Conservation (phyloP, 805 yeast genomes). For the Maudiozyma serrabonitensis region DNA sequence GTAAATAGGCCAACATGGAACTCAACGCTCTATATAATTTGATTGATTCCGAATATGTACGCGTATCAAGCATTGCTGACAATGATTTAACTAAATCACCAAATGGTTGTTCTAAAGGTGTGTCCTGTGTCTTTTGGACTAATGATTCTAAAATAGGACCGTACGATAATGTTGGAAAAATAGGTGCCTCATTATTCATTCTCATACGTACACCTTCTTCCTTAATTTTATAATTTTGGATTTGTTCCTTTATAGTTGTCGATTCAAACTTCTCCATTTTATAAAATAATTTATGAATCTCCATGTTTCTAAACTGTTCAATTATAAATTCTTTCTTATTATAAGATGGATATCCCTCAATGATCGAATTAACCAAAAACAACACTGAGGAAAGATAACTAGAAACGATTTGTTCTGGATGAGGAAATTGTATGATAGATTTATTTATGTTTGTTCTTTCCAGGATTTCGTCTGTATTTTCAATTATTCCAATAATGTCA, state of each 20-base stretch:
- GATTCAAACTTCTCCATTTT: constrained; percentile 44
- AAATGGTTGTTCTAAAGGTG: constrained; percentile 60
- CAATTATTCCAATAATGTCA: constrained; percentile 3
- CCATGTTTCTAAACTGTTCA: constrained; percentile 49
- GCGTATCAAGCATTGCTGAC: constrained; percentile 42
- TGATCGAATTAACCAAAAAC: constrained; percentile 58
- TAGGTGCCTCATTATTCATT: constrained; percentile 26
- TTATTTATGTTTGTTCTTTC: not conserved
- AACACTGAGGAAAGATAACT: constrained; percentile 68
- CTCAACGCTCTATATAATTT: constrained; percentile 37
- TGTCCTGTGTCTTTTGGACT: constrained; percentile 30
- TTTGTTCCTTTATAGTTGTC: constrained; percentile 55
- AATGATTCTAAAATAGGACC: constrained; percentile 16
- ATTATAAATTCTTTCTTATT: constrained; percentile 43
- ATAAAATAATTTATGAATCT: constrained; percentile 43
- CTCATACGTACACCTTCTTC: constrained; percentile 29
- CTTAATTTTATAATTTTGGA: constrained; percentile 38
- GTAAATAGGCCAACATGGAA: constrained; percentile 54
- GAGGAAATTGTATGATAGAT: constrained; percentile 6
- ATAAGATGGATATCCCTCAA: constrained; percentile 32
- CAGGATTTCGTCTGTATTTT: not conserved
- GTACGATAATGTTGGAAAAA: constrained; percentile 16
- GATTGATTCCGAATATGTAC: constrained; percentile 39
- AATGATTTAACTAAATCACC: constrained; percentile 45
- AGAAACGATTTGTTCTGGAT: constrained; percentile 10